These are phyloP conservation scores for Abrus pulchellus DNA, from an alignment of 306 rosid genomes.

Conservation along the genomic window DNA sequence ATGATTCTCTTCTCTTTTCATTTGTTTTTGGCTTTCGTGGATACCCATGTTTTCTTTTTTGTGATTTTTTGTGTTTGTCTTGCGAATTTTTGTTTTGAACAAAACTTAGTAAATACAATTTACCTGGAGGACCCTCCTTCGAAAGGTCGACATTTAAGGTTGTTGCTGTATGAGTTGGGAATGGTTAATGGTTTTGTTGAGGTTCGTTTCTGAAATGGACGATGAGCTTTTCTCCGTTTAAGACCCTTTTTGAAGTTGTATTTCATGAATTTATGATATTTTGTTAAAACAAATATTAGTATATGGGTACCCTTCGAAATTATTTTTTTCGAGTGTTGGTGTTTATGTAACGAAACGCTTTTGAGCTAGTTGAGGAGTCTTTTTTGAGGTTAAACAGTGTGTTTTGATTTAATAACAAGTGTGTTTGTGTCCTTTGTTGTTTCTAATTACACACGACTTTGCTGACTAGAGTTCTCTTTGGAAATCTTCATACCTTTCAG, in stretches of 20 bases:
- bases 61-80: not conserved
- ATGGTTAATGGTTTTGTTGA: constrained; percentile 4
- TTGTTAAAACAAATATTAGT: not conserved
- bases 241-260: constrained; percentile 1
- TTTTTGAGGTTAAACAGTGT: constrained; percentile 22
- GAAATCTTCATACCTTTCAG: constrained; percentile 53
- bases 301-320: too few species aligned
- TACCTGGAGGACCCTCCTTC: too few species aligned
- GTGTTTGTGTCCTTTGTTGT: constrained; percentile 20
- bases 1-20: not conserved
- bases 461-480: constrained; percentile 42
- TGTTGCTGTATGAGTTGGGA: not conserved
- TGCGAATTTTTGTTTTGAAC: not conserved
- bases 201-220: constrained; percentile 2
- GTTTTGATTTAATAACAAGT: constrained; percentile 26
- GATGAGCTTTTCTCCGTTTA: not conserved
- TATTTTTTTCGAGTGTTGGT: not conserved
- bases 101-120: too few species aligned
- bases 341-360: not conserved
- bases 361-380: not conserved
- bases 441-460: constrained; percentile 17
- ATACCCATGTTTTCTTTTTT: not conserved
- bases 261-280: constrained; percentile 10
- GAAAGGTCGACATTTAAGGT: too few species aligned
- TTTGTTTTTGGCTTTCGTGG: not conserved